These are phyloP conservation scores for Pilasporangium apinafurcum DNA, from an alignment of 352 stramenopile species.

Conservation along the genomic window DNA sequence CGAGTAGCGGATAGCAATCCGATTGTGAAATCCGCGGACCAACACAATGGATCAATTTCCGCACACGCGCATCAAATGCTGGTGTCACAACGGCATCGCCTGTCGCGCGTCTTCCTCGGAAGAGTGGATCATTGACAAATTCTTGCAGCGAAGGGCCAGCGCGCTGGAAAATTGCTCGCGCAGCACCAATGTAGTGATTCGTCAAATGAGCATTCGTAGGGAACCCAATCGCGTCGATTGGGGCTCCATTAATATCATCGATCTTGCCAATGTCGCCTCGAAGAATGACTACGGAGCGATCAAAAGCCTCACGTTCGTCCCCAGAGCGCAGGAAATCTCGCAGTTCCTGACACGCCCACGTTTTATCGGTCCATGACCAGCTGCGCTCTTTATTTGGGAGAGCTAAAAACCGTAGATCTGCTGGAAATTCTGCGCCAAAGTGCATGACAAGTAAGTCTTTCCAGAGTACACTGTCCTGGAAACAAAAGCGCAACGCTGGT, in stretches of 20 bases:
- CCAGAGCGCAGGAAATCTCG: constrained; percentile 25
- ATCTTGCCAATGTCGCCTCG: constrained; percentile 28
- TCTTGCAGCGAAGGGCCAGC: constrained; percentile 22
- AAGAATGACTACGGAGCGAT: constrained; percentile 15
- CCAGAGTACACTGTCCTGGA: constrained; percentile 30
- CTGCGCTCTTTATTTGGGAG: constrained; percentile 9
- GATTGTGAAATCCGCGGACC: constrained; percentile 27
- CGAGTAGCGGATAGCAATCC: constrained; percentile 26
- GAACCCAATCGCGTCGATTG: constrained; percentile 40
- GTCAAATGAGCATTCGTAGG: constrained; percentile 29
- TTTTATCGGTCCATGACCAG: constrained; percentile 17
- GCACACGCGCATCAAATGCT: constrained; percentile 35
- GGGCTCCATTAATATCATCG: constrained; percentile 15
- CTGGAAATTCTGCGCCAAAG: constrained; percentile 11
- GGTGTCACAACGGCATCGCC: constrained; percentile 37
- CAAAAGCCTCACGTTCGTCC: constrained; percentile 21
- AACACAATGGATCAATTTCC: constrained; percentile 50
- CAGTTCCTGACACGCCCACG: constrained; percentile 19
- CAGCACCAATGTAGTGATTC: constrained; percentile 35
- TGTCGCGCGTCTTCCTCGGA: constrained; percentile 14
- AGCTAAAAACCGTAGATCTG: constrained; percentile 13
- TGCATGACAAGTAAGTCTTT: constrained; percentile 18
- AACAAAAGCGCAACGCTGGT: constrained; percentile 10
- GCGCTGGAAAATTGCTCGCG: constrained; percentile 32
- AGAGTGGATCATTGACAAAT: constrained; percentile 25